phyloP scores from a whole-genome alignment of 192 early-diverging fungal genomes.

The Piromyces sp. region DNA sequence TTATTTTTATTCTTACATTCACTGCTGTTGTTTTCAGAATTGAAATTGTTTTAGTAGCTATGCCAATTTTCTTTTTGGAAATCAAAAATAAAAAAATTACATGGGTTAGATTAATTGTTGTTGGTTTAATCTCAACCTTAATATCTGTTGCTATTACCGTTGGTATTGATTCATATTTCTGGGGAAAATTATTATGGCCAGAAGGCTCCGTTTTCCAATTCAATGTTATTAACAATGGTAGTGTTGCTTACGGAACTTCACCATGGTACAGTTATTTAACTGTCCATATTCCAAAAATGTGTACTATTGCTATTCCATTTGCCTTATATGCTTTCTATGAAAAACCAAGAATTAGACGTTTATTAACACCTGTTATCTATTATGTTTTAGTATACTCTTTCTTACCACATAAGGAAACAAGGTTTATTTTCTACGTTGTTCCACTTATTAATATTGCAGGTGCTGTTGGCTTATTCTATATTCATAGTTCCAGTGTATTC shows the following conservation, averaged over 20 bases:
- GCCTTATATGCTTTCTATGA: constrained; percentile 20
- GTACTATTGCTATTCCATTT: constrained; percentile 52
- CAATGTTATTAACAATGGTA: constrained; percentile 44
- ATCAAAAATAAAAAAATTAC: background rate
- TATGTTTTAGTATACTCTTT: constrained; percentile 54
- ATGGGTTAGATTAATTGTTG: background rate
- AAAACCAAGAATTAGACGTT: constrained; percentile 23
- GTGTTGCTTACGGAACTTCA: constrained; percentile 44
- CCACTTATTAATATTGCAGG: constrained; percentile 64
- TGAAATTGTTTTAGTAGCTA: constrained; percentile 32
- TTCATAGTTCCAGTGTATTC: constrained; percentile 13
- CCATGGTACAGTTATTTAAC: constrained; percentile 62
- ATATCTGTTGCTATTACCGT: constrained; percentile 18
- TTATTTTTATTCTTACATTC: background rate
- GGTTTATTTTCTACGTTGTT: constrained; percentile 75
- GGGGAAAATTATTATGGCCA: constrained; percentile 51
- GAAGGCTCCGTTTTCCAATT: constrained; percentile 57
- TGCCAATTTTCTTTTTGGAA: constrained; percentile 16
- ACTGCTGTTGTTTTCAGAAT: constrained; percentile 26
- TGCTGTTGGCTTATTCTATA: constrained; percentile 21
- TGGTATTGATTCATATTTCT: constrained; percentile 57
- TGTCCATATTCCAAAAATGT: constrained; percentile 52
- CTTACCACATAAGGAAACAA: constrained; percentile 86
- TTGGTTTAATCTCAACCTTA: constrained; percentile 6
- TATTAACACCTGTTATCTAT: constrained; percentile 29